phyloP scores from a whole-genome alignment of 73 alveolate species.

The Uronychia setigera region DNA sequence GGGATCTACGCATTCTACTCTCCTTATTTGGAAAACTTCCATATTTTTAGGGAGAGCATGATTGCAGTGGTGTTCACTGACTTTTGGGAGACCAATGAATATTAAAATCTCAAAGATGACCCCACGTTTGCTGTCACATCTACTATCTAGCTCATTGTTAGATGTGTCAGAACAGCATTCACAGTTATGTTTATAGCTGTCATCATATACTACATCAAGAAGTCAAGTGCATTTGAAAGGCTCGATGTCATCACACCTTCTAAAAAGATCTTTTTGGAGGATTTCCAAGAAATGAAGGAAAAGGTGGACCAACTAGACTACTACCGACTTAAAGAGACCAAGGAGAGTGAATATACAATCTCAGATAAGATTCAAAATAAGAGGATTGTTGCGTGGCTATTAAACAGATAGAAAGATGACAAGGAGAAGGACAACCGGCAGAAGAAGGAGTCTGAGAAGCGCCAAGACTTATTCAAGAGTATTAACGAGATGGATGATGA shows the following conservation, averaged over 20 bases:
- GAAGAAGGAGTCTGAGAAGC: no score
- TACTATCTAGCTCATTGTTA: neutral
- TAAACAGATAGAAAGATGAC: constrained; percentile 33
- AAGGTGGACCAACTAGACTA: constrained; percentile 18
- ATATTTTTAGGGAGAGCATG: neutral
- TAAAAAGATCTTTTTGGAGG: constrained; percentile 9
- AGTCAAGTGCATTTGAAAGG: constrained; percentile 25
- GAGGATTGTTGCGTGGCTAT: constrained; percentile 57
- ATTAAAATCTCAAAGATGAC: constrained; percentile 6
- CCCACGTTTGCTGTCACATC: neutral
- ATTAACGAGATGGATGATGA: neutral
- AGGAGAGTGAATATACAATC: constrained; percentile 21
- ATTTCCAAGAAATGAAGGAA: constrained; percentile 43
- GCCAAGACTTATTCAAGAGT: constrained; percentile 17
- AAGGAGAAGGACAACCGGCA: no score
- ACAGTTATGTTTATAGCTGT: constrained; percentile 2
- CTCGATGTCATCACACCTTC: constrained; percentile 41
- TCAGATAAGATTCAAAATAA: constrained; percentile 20
- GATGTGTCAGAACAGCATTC: neutral
- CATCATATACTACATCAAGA: neutral
- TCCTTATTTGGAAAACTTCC: neutral
- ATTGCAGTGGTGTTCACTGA: neutral
- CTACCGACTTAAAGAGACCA: constrained; percentile 1
- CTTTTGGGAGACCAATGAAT: constrained; percentile 19
- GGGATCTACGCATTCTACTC: constrained; percentile 12